Percentiles rank a stretch among this genome's conserved stretches.
Conservation (phyloP, 2,329 filamentous ascomycete genomes). For the Podosphaera leucotricha region DNA sequence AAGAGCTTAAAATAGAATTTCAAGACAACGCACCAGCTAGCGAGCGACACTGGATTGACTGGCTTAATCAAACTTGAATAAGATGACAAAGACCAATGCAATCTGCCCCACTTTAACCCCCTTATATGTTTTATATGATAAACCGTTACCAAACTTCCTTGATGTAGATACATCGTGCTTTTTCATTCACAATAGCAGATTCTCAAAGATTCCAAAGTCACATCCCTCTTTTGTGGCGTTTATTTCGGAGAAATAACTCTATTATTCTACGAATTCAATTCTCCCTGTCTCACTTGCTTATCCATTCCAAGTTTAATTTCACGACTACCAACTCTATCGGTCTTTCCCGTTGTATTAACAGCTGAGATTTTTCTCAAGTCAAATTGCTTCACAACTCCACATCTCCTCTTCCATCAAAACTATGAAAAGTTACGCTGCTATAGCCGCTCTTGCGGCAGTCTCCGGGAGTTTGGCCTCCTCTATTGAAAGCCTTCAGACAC, state of each 20-base stretch:
- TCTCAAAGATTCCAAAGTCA: not conserved
- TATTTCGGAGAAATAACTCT: not conserved
- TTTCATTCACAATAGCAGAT: not conserved
- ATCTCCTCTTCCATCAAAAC: not conserved
- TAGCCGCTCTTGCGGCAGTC: slow-evolving; percentile 12
- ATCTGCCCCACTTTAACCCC: not conserved
- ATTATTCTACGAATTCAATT: not conserved
- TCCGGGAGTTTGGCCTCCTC: slow-evolving; percentile 6
- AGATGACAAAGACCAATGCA: not conserved
- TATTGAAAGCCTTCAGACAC: slow-evolving; percentile 5
- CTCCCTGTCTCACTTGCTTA: not conserved
- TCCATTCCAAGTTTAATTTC: not conserved
- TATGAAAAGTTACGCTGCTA: slow-evolving; percentile 13
- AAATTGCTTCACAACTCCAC: slow-evolving; percentile 1
- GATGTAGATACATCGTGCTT: not conserved
- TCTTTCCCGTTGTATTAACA: not conserved
- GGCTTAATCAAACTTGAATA: not conserved
- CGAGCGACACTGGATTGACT: no score
- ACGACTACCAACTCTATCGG: not conserved
- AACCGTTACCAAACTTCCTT: not conserved
- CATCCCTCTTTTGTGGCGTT: slow-evolving; percentile 7
- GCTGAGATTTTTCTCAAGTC: not conserved
- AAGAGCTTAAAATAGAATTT: no score
- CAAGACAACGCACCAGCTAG: no score
- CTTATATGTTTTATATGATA: not conserved